Evolutionary conservation across 2,329 filamentous ascomycete genomes (phyloP).

Genomic region (Beauveria sp.): DNA sequence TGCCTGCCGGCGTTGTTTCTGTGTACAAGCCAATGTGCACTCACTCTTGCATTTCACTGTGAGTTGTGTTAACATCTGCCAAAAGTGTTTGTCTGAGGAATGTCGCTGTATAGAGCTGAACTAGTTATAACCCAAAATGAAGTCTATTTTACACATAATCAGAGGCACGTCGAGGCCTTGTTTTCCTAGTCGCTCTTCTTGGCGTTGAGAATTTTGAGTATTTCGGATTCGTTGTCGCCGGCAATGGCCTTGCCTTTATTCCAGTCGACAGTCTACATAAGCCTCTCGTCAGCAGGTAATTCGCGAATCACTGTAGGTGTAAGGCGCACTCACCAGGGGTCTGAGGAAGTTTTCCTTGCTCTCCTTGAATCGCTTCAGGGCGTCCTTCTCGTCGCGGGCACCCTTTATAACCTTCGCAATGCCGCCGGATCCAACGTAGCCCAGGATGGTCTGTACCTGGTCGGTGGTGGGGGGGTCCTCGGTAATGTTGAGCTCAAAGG

Average conservation of each 20-base stretch:
- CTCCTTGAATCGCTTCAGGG: constrained; percentile 69
- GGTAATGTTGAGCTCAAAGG: constrained; percentile 83
- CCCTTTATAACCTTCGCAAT: constrained; percentile 61
- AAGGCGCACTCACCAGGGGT: constrained; percentile 58
- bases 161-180: not conserved
- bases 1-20: not conserved
- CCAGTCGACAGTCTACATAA: constrained; percentile 75
- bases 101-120: not conserved
- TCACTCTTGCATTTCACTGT: not conserved
- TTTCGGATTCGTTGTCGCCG: constrained; percentile 76
- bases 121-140: not conserved
- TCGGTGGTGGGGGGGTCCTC: constrained; percentile 75
- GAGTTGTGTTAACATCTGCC: not conserved
- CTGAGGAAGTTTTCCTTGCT: constrained; percentile 60
- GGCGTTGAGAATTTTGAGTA: constrained; percentile 68
- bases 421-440: constrained; percentile 63
- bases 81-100: not conserved
- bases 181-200: constrained; percentile 27
- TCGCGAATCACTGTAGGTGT: not conserved
- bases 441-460: constrained; percentile 75
- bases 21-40: not conserved
- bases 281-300: constrained; percentile 2
- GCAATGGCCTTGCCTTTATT: constrained; percentile 75
- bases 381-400: constrained; percentile 67
- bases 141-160: constrained; percentile 14